Conservation (phyloP, 2,329 filamentous ascomycete species). For the Ascochyta koolunga region DNA sequence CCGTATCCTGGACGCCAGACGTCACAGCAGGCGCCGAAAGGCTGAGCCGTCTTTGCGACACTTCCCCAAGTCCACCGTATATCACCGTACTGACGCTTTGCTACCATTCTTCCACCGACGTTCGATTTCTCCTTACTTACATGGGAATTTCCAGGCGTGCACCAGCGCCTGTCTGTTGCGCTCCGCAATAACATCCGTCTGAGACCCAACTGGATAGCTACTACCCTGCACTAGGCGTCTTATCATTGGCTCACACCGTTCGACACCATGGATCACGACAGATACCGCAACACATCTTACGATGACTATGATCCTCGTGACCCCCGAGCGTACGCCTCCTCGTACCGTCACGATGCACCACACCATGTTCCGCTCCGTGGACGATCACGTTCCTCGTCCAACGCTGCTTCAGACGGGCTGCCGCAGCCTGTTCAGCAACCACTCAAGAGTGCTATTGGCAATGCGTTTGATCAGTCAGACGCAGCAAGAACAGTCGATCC, state of each 20-base stretch:
- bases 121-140: background rate
- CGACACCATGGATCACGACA: constrained; percentile 43
- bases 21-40: constrained; percentile 23
- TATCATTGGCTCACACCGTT: constrained; percentile 6
- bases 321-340: constrained; percentile 17
- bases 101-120: background rate
- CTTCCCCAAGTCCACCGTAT: constrained; percentile 2
- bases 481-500: constrained; percentile 61
- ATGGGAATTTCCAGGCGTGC: constrained; percentile 4
- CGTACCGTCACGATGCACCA: constrained; percentile 34
- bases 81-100: constrained; percentile 6
- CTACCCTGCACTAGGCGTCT: constrained; percentile 4
- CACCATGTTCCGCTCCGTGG: constrained; percentile 31
- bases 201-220: constrained; percentile 4
- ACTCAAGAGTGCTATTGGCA: constrained; percentile 63
- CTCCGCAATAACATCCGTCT: constrained; percentile 1
- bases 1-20: constrained; percentile 18
- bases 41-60: constrained; percentile 22
- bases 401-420: constrained; percentile 37
- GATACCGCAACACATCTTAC: constrained; percentile 41
- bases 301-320: constrained; percentile 18
- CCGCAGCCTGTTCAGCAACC: constrained; percentile 53
- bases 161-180: constrained; percentile 6
- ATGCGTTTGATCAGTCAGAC: constrained; percentile 60
- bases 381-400: constrained; percentile 41